These are phyloP conservation scores for Tricholoma hemisulphureum DNA, from an alignment of 768 basidiomycete species.

Conservation along the genomic window DNA sequence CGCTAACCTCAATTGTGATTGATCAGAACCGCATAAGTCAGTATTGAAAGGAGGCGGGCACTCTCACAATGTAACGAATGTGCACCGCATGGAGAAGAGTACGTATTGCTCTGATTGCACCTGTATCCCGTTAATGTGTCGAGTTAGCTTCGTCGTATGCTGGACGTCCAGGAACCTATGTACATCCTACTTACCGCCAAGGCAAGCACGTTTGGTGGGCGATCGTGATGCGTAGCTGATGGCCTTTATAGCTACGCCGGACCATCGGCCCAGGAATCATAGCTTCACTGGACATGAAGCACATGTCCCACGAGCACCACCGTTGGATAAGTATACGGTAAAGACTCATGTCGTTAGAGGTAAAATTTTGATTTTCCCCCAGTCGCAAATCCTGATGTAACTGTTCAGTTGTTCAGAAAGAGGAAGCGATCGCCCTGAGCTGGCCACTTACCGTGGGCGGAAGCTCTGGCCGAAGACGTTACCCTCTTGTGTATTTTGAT, in stretches of 20 bases:
- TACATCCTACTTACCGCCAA: not conserved
- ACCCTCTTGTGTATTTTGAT: slow-evolving; percentile 12
- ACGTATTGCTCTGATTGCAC: slow-evolving; percentile 6
- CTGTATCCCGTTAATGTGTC: not conserved
- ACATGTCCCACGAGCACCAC: not conserved
- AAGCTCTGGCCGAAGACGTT: not conserved
- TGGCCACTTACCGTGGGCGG: slow-evolving; percentile 15
- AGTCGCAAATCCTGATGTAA: not conserved
- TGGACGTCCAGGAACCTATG: slow-evolving; percentile 2
- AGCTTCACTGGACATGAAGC: slow-evolving; percentile 1
- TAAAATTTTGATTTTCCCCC: not conserved
- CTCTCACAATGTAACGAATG: slow-evolving; percentile 10
- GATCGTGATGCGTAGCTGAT: not conserved
- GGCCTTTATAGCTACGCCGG: not conserved
- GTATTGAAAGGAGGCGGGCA: slow-evolving; percentile 15
- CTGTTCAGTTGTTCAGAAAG: slow-evolving; percentile 9
- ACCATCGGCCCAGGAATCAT: slow-evolving; percentile 6
- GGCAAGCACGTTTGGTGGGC: not conserved
- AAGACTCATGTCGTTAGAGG: slow-evolving; percentile 6
- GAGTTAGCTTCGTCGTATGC: slow-evolving; percentile 6
- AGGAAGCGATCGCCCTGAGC: slow-evolving; percentile 9
- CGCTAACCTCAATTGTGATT: slow-evolving; percentile 7
- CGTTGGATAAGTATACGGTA: not conserved
- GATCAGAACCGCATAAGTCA: slow-evolving; percentile 11
- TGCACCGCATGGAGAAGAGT: slow-evolving; percentile 19